Conservation (phyloP, 1,284 basidiomycete species). For the Pterulicium gracile region DNA sequence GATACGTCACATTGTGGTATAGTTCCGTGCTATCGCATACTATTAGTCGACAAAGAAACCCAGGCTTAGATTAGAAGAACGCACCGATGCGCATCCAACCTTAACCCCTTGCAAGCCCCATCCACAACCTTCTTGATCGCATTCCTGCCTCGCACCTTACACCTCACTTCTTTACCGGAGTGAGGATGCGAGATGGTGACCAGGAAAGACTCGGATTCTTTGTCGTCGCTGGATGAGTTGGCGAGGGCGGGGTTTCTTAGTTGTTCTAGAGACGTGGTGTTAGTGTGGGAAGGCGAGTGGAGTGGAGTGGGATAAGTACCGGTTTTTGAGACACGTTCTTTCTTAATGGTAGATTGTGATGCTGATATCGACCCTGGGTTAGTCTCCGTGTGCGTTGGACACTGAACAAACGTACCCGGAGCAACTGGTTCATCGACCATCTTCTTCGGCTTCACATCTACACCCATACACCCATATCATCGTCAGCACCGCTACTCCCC, state of each 20-base stretch:
- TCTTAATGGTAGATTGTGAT: not conserved
- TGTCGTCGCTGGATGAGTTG: not conserved
- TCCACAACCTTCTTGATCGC: conserved; percentile 1
- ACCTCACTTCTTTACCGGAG: not conserved
- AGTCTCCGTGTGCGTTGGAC: not conserved
- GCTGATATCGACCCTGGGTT: not conserved
- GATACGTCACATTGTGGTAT: not conserved
- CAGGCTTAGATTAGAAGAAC: not conserved
- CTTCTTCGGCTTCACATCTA: not conserved
- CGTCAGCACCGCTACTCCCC: not conserved
- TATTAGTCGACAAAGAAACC: not conserved
- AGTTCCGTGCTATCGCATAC: not conserved
- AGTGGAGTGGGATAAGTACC: not conserved
- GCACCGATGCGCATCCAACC: not conserved
- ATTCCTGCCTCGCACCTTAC: conserved; percentile 1
- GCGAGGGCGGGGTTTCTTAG: not conserved
- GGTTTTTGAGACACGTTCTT: not conserved
- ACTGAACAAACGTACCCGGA: not conserved
- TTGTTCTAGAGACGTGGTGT: not conserved
- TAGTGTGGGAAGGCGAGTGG: not conserved
- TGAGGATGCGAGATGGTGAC: not conserved
- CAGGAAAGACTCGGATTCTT: not conserved
- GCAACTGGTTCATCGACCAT: not conserved
- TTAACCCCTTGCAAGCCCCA: conserved; percentile 1
- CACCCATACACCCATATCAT: not conserved